phyloP scores from a whole-genome alignment of 768 basidiomycete species.

The Suillus spraguei region DNA sequence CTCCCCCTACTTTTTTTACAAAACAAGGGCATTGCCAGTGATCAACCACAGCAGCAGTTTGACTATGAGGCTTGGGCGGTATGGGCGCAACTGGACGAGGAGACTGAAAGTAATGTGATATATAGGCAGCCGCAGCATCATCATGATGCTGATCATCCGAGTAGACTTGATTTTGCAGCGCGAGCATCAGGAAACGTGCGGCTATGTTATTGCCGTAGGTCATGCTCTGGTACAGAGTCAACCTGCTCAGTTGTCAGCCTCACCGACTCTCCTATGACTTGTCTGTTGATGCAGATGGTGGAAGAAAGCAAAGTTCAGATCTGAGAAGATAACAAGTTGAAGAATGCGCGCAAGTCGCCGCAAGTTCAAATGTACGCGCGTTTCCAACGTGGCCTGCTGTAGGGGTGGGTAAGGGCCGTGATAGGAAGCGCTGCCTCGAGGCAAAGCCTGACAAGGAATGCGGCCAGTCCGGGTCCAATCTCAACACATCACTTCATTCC shows the following conservation, averaged over 20 bases:
- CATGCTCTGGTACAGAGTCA: slow-evolving; percentile 19
- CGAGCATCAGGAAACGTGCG: slow-evolving; percentile 24
- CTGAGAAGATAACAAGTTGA: slow-evolving; percentile 28
- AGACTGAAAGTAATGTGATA: slow-evolving; percentile 59
- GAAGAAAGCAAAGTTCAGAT: slow-evolving; percentile 37
- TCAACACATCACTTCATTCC: not conserved
- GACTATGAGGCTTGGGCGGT: slow-evolving; percentile 78
- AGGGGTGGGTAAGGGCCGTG: slow-evolving; percentile 55
- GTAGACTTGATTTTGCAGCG: slow-evolving; percentile 41
- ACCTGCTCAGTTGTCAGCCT: slow-evolving; percentile 21
- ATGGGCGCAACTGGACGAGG: slow-evolving; percentile 75
- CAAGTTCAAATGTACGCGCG: slow-evolving; percentile 44
- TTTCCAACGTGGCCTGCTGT: slow-evolving; percentile 67
- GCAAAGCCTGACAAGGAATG: slow-evolving; percentile 23
- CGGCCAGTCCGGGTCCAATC: slow-evolving; percentile 17
- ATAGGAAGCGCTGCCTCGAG: slow-evolving; percentile 54
- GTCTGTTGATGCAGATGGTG: slow-evolving; percentile 23
- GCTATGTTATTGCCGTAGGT: slow-evolving; percentile 23
- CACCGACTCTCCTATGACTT: slow-evolving; percentile 16
- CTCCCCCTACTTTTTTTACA: no score
- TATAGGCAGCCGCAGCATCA: slow-evolving; percentile 59
- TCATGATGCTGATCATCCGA: slow-evolving; percentile 67
- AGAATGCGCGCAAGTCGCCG: slow-evolving; percentile 9
- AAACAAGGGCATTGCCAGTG: no score
- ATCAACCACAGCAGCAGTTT: slow-evolving; percentile 58